These are phyloP conservation scores for Alternaria tenuissima DNA, from an alignment of 2,329 filamentous ascomycete species.

Conservation along the genomic window DNA sequence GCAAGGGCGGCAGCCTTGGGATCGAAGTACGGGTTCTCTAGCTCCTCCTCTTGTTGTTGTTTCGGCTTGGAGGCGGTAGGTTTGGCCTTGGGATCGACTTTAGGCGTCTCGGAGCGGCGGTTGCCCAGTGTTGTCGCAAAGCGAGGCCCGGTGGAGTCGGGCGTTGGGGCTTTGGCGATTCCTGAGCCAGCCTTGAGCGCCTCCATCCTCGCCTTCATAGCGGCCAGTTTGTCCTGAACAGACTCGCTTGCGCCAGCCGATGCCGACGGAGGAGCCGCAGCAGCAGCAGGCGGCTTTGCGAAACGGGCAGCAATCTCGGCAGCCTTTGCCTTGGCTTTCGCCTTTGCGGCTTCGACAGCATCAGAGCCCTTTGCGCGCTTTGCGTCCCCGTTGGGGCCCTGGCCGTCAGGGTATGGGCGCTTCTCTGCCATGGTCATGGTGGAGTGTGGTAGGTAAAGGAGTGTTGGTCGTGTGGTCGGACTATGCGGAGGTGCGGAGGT, in stretches of 20 bases:
- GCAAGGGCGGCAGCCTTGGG: constrained; percentile 65
- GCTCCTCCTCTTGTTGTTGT: constrained; percentile 62
- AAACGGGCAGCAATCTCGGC: constrained; percentile 46
- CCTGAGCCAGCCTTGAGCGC: constrained; percentile 67
- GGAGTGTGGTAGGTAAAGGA: constrained; percentile 5
- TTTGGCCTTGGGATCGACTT: constrained; percentile 41
- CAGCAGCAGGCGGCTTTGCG: constrained; percentile 31
- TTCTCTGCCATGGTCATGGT: constrained; percentile 53
- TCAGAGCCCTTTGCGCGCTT: constrained; percentile 52
- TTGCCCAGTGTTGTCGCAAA: constrained; percentile 65
- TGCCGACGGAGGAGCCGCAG: constrained; percentile 20
- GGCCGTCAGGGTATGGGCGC: constrained; percentile 51
- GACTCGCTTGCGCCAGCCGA: constrained; percentile 19
- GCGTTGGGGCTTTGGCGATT: constrained; percentile 55
- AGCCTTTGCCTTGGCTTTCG: constrained; percentile 45
- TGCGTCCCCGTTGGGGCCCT: constrained; percentile 40
- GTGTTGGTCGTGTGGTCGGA: constrained; percentile 1
- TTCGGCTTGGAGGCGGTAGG: constrained; percentile 42
- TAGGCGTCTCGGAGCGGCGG: constrained; percentile 56
- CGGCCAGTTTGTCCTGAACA: constrained; percentile 39
- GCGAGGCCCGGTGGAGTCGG: constrained; percentile 58
- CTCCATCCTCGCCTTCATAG: constrained; percentile 40
- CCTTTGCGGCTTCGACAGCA: constrained; percentile 43
- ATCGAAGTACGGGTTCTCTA: constrained; percentile 85
- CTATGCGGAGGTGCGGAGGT: constrained; percentile 11